These are phyloP conservation scores for Podospora fimiseda DNA, from an alignment of 495 filamentous ascomycete species.

Conservation along the genomic window DNA sequence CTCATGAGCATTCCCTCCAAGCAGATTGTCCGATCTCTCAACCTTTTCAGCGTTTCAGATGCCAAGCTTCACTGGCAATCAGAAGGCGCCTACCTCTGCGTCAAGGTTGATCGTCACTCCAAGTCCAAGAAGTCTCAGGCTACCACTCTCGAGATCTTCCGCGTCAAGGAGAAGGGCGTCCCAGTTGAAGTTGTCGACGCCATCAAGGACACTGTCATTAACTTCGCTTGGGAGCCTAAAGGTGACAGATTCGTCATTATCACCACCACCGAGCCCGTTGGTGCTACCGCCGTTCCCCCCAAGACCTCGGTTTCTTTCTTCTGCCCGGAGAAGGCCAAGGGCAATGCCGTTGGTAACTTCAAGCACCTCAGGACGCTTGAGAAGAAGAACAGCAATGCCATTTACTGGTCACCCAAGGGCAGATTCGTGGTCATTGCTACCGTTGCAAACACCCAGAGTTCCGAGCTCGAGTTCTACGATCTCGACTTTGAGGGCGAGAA, in stretches of 20 bases:
- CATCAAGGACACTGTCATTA: conserved; percentile 95
- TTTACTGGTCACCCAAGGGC: conserved; percentile 98
- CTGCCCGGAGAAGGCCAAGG: conserved; percentile 88
- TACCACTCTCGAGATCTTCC: conserved; percentile 97
- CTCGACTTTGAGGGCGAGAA: conserved; percentile 97
- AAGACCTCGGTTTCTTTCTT: conserved; percentile 96
- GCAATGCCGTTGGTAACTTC: conserved; percentile 75
- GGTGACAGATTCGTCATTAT: conserved; percentile 96
- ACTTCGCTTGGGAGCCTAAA: conserved; percentile 98
- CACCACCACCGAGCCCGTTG: conserved; percentile 78
- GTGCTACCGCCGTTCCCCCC: conserved; percentile 71
- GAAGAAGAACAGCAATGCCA: conserved; percentile 98
- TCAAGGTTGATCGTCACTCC: conserved; percentile 97
- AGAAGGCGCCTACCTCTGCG: conserved; percentile 85
- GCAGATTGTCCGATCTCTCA: conserved; percentile 84
- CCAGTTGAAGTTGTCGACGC: conserved; percentile 96
- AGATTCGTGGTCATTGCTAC: conserved; percentile 91
- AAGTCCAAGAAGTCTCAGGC: conserved; percentile 97
- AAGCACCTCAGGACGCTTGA: conserved; percentile 88
- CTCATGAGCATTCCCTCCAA: conserved; percentile 95
- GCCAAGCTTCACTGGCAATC: conserved; percentile 98
- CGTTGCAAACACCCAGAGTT: conserved; percentile 83
- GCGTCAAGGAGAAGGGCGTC: conserved; percentile 90
- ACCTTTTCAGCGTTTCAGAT: conserved; percentile 95
- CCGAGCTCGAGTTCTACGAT: conserved; percentile 95